These are phyloP conservation scores for Boeremia lycopersici DNA, from an alignment of 2,329 filamentous ascomycete genomes.

Conservation along the genomic window DNA sequence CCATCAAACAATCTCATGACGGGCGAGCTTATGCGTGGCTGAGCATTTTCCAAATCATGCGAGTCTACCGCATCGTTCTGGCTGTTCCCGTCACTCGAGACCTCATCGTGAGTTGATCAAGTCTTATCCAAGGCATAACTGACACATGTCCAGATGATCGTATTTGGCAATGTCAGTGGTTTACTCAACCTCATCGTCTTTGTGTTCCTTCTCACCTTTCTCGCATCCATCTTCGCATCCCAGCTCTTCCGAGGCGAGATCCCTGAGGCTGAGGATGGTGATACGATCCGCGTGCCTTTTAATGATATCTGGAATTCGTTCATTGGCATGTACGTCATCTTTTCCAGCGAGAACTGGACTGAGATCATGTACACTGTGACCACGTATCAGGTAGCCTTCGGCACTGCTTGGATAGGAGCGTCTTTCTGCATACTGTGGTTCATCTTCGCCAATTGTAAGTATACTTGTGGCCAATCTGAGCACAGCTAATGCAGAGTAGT, in stretches of 20 bases:
- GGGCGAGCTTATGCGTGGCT: slow-evolving; percentile 82
- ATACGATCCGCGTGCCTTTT: slow-evolving; percentile 75
- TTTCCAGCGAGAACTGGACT: slow-evolving; percentile 98
- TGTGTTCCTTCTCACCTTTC: slow-evolving; percentile 92
- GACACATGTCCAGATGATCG: slow-evolving; percentile 60
- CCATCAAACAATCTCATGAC: slow-evolving; percentile 67
- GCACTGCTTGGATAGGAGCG: slow-evolving; percentile 91
- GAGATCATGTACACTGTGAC: slow-evolving; percentile 83
- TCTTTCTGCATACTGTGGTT: slow-evolving; percentile 95
- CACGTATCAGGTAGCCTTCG: slow-evolving; percentile 64
- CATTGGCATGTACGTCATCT: slow-evolving; percentile 94
- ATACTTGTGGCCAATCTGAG: not conserved
- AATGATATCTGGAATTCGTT: slow-evolving; percentile 94
- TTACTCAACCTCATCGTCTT: slow-evolving; percentile 94
- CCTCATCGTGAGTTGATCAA: slow-evolving; percentile 66
- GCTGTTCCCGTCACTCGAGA: slow-evolving; percentile 86
- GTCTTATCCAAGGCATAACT: slow-evolving; percentile 17
- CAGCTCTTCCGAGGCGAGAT: slow-evolving; percentile 92
- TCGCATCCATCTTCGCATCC: slow-evolving; percentile 89
- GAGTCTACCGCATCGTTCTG: slow-evolving; percentile 89
- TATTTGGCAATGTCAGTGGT: slow-evolving; percentile 90
- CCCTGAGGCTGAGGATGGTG: slow-evolving; percentile 65
- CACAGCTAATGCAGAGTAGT: slow-evolving; percentile 49
- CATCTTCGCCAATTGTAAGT: slow-evolving; percentile 77
- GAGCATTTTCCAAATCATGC: slow-evolving; percentile 88